Percentiles rank a stretch among this genome's conserved stretches.
phyloP scores from a whole-genome alignment of 2,329 filamentous ascomycete genomes.

The Nemania serpens region DNA sequence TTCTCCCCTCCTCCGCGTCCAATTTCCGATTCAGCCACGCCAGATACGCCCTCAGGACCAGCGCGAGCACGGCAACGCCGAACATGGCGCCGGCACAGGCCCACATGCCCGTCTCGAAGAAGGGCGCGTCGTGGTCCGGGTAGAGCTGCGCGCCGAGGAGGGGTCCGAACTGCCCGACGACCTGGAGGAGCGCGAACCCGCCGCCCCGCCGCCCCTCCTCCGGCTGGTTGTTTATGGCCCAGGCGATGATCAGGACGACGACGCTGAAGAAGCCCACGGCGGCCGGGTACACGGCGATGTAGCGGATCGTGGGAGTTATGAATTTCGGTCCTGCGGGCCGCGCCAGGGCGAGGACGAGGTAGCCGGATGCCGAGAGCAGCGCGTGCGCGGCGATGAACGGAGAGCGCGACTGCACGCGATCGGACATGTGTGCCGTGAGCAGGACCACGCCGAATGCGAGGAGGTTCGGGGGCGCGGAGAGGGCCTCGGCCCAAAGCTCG shows the following conservation, averaged over 20 bases:
- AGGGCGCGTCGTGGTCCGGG: slow-evolving; percentile 62
- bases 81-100: slow-evolving; percentile 67
- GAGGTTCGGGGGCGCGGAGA: slow-evolving; percentile 82
- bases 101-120: slow-evolving; percentile 66
- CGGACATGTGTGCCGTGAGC: slow-evolving; percentile 72
- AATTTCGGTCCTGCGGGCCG: slow-evolving; percentile 42
- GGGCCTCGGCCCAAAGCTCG: slow-evolving; percentile 70
- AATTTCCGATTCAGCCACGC: slow-evolving; percentile 54
- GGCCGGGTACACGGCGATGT: slow-evolving; percentile 78
- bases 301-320: slow-evolving; percentile 59
- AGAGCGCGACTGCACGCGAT: slow-evolving; percentile 66
- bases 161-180: slow-evolving; percentile 81
- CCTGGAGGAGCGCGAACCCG: slow-evolving; percentile 79
- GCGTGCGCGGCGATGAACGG: slow-evolving; percentile 72
- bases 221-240: slow-evolving; percentile 85
- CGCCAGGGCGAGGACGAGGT: slow-evolving; percentile 64
- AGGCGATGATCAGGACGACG: slow-evolving; percentile 83
- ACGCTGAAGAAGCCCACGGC: slow-evolving; percentile 81
- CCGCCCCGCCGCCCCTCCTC: slow-evolving; percentile 71
- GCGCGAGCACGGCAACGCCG: slow-evolving; percentile 60
- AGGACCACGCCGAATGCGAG: slow-evolving; percentile 74
- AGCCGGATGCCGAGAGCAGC: slow-evolving; percentile 65
- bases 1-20: slow-evolving; percentile 32
- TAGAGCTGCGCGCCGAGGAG: slow-evolving; percentile 70
- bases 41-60: slow-evolving; percentile 59